phyloP scores from a whole-genome alignment of 345 rosid genomes.

The Hevea brasiliensis region DNA sequence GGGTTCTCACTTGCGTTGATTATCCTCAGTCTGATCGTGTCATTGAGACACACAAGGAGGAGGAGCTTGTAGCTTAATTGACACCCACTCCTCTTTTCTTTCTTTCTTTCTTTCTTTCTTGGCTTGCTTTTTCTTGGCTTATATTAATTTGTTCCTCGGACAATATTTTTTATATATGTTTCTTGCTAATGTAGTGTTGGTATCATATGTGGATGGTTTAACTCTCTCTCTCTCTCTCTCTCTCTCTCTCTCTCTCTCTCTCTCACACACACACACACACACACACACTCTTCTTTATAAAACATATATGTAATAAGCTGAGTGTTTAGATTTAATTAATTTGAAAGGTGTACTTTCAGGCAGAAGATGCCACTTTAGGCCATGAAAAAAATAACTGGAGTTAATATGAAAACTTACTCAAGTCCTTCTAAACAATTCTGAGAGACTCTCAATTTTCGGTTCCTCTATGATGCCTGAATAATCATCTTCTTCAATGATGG shows the following conservation, averaged over 20 bases:
- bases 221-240: no score
- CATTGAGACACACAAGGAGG: slow-evolving; percentile 94
- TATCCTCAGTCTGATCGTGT: slow-evolving; percentile 51
- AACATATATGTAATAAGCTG: no score
- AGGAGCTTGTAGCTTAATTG: slow-evolving; percentile 46
- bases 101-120: neutral
- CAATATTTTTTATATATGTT: neutral
- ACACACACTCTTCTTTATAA: no score
- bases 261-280: neutral
- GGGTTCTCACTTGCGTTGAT: slow-evolving; percentile 82
- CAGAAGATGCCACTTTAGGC: no score
- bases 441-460: slow-evolving; percentile 46
- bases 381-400: no score
- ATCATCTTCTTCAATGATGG: slow-evolving; percentile 44
- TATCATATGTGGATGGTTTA: no score
- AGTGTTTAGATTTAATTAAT: no score
- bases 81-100: no score
- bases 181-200: neutral
- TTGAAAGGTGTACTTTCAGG: no score
- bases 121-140: neutral
- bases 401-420: slow-evolving; percentile 6
- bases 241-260: neutral
- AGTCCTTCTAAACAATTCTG: slow-evolving; percentile 60
- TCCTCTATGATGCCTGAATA: slow-evolving; percentile 32
- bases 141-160: neutral